Percentiles rank a stretch among this genome's conserved stretches.
phyloP scores from a whole-genome alignment of 148 eudicot species.

The Bassia scoparia region DNA sequence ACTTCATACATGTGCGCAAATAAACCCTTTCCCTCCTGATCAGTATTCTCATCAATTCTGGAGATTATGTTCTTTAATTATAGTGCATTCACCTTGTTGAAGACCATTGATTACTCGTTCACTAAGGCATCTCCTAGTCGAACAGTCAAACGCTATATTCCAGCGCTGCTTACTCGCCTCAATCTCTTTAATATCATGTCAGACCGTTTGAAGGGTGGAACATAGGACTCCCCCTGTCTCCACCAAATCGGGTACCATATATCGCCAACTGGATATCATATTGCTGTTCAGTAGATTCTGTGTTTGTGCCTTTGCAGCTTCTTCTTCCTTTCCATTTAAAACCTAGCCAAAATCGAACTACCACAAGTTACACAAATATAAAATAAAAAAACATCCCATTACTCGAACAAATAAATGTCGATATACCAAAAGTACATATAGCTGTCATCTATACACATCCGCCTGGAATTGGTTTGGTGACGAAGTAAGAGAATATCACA shows the following conservation, averaged over 20 bases:
- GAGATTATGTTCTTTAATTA: slow-evolving; percentile 74
- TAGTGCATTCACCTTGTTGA: slow-evolving; percentile 83
- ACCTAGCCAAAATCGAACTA: too few species aligned
- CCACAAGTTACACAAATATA: too few species aligned
- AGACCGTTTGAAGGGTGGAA: slow-evolving; percentile 82
- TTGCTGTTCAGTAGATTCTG: slow-evolving; percentile 14
- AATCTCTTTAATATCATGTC: slow-evolving; percentile 77
- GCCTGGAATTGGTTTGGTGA: slow-evolving; percentile 98
- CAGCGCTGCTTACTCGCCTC: slow-evolving; percentile 68
- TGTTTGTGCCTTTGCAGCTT: slow-evolving; percentile 25
- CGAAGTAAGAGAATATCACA: slow-evolving; percentile 92
- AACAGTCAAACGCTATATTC: slow-evolving; percentile 89
- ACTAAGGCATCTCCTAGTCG: slow-evolving; percentile 90
- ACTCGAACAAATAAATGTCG: too few species aligned
- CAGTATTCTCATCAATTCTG: slow-evolving; percentile 72
- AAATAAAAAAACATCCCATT: too few species aligned
- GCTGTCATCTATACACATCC: slow-evolving; percentile 65
- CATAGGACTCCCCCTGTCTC: slow-evolving; percentile 81
- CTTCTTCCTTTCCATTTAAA: slow-evolving; percentile 24
- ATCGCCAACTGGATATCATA: slow-evolving; percentile 19
- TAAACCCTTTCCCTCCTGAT: slow-evolving; percentile 80
- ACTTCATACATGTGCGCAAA: slow-evolving; percentile 89
- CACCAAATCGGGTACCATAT: slow-evolving; percentile 45
- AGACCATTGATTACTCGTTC: slow-evolving; percentile 88
- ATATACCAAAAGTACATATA: too few species aligned